Base-by-base conservation (phyloP, 1,284 basidiomycete genomes). In the Veloporphyrellus conicus region DNA sequence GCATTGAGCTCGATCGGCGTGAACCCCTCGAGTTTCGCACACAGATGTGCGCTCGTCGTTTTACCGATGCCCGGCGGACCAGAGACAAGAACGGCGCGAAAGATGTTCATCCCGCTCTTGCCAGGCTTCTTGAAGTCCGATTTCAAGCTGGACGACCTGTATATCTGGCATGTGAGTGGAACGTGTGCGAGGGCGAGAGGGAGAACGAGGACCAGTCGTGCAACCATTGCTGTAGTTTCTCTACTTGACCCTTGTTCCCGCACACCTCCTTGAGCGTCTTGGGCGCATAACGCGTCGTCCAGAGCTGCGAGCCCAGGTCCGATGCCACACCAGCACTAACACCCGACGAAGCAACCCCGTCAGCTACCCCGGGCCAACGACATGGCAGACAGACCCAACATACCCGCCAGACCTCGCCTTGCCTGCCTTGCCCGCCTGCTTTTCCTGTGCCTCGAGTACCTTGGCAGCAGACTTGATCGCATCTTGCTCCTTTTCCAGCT, bases 11-110 rank as follows among this genome's bases (percentile, higher is more conserved):
- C 95, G 49, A 99, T 89, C 0, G 93, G 88, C 7, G 86, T 88
- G 59, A 89, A 97, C 0, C 95, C 96, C 36, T 82, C 91, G 20
- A 89, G 68, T 62, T 88, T 87, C 3, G 95, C 93, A 50, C 90
- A 87, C 27, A 99, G 64, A 68, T 99, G 95, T 1, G 95, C 95
- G 50, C 90, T 89, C 0, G 93, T 97, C 5, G 95, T 99, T 74
- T 99, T 99, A 25, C 95, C 95, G 48, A 98, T 96, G 3, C 96
- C 95, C 4, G 95, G 95, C 3, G 94, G 84, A 0, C 95, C 95
- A 1, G 90, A 91, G 52, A 99, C 84, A 50, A 99, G 72, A 1
- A 97, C 79, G 3, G 92, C 93, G 16, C 93, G 83, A 66, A 79
- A 96, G 16, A 85, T 71, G 54, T 92, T 92, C 81, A 88, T 89